Base-by-base conservation (phyloP, 2,329 filamentous ascomycete species). In the Verticillium albo-atrum region DNA sequence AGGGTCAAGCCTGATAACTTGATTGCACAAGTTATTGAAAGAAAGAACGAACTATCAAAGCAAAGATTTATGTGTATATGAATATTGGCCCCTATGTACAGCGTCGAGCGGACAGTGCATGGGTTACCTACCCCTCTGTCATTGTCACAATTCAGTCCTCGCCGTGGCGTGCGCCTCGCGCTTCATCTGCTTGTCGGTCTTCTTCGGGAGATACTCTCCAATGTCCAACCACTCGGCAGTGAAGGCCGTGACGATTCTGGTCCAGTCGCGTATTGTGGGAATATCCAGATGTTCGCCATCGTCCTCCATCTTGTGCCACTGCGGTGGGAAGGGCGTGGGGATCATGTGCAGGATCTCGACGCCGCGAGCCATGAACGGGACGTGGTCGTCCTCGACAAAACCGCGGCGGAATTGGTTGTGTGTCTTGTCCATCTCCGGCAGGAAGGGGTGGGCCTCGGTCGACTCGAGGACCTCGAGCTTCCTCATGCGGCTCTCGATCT, bases 301-400 rank as follows among this genome's bases (percentile, higher is more conserved):
- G 70, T 99, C 95, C 0, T 87, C 77, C 68, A 92, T 86, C 1
- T 81, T 89, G 75, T 99, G 95, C 95, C 95, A 99, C 1, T 96
- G 89, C 0, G 65, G 53, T 0, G 93, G 93, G 70, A 98, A 98
- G 0, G 89, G 89, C 4, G 79, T 82, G 0, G 94, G 92, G 60
- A 99, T 98, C 27, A 99, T 74, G 75, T 99, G 95, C 60, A 99
- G 74, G 17, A 98, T 82, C 28, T 96, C 89, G 0, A 98, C 94
- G 1, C 95, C 95, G 35, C 91, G 84, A 35, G 78, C 78, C 81
- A 98, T 86, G 68, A 99, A 99, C 1, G 95, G 95, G 5, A 97
- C 73, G 71, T 99, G 95, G 69, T 99, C 95, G 70, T 99, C 95
- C 63, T 87, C 81, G 10, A 97, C 85, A 61, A 74, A 86, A 53